Evolutionary conservation across 163 green algal species (phyloP).

Genomic region (Chlorella variabilis): DNA sequence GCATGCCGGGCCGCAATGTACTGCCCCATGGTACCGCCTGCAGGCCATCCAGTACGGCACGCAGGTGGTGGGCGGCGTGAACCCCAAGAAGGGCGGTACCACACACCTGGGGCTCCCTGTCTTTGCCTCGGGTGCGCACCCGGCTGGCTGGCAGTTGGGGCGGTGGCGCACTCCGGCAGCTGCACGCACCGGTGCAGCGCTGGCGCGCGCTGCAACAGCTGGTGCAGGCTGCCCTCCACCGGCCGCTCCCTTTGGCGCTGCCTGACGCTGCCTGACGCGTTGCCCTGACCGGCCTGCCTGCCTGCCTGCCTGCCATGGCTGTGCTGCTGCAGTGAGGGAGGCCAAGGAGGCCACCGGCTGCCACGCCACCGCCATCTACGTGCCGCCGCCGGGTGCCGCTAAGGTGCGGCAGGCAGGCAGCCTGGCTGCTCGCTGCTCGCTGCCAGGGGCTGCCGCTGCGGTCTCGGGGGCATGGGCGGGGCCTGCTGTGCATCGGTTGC

Average conservation of each 20-base stretch:
- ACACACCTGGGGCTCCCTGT: conserved; percentile 96
- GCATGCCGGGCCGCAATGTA: no score
- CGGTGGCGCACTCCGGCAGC: no score
- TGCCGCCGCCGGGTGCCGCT: conserved; percentile 95
- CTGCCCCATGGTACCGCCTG: not conserved
- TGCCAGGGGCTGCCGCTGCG: no score
- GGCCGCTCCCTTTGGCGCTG: no score
- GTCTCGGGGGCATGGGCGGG: no score
- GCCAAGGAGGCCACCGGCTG: conserved; percentile 85
- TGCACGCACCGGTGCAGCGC: no score
- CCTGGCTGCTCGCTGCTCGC: no score
- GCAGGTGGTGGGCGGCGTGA: conserved; percentile 98
- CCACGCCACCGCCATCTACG: conserved; percentile 95
- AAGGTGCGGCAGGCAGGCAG: not conserved
- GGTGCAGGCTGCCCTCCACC: no score
- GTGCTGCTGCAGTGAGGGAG: conserved; percentile 56
- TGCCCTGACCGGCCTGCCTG: no score
- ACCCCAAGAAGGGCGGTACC: conserved; percentile 94
- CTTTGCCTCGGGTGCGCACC: conserved; percentile 84
- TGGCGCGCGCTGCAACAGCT: no score
- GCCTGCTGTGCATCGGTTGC: not conserved
- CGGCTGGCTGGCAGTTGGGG: no score
- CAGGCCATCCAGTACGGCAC: conserved; percentile 98
- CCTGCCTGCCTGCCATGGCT: not conserved
- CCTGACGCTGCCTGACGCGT: no score